Percentiles rank a stretch among this genome's conserved stretches.
These are phyloP conservation scores for Bothriochloa decipiens DNA, from an alignment of 176 grass and related monocot species.

Conservation along the genomic window DNA sequence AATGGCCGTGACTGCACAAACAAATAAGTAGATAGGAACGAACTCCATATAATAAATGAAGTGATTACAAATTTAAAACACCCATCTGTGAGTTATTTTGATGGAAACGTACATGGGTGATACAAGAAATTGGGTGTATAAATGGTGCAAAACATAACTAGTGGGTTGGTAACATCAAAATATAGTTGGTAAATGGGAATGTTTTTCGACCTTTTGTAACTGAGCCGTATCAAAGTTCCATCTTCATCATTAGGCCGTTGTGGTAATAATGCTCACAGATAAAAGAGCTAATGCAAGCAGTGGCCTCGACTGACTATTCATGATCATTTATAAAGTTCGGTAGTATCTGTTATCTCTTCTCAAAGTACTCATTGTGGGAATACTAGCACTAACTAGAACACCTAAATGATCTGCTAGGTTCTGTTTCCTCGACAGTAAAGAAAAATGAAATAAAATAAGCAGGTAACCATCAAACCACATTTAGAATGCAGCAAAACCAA, in stretches of 20 bases:
- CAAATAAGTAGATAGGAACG: conserved; percentile 26
- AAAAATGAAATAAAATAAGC: conserved; percentile 9
- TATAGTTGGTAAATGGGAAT: conserved; percentile 22
- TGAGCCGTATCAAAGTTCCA: neutral
- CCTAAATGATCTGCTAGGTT: neutral
- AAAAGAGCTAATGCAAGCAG: neutral
- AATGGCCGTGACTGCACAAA: conserved; percentile 87
- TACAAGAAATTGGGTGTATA: neutral
- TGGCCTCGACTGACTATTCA: neutral
- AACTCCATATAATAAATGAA: neutral
- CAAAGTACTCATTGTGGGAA: neutral
- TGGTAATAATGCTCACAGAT: neutral
- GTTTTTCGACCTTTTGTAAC: neutral
- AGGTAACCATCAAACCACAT: conserved; percentile 4
- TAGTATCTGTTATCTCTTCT: neutral
- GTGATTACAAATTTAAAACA: neutral
- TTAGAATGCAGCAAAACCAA: neutral
- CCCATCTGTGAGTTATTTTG: neutral
- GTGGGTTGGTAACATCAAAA: neutral
- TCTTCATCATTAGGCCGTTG: neutral
- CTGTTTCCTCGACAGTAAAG: neutral
- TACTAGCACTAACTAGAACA: neutral
- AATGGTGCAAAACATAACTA: conserved; percentile 12
- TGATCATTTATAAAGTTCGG: neutral
- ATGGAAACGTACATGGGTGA: neutral